Conservation (phyloP, 2,329 filamentous ascomycete genomes). For the Blastomyces silverae region DNA sequence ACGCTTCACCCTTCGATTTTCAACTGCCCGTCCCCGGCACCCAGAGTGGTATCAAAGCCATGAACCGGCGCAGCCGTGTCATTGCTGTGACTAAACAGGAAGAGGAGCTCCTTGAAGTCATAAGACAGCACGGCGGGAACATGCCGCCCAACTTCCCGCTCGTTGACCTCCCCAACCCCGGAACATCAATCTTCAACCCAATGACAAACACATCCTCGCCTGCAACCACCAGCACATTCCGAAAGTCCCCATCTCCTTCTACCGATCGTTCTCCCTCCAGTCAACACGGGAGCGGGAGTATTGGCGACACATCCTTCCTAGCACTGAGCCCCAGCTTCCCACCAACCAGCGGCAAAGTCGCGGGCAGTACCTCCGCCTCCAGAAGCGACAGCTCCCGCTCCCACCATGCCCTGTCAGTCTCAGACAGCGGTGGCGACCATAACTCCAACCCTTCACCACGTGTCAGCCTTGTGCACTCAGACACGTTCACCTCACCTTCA, state of each 20-base stretch:
- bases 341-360: neutral
- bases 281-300: neutral
- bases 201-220: neutral
- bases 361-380: neutral
- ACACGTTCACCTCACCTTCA: slow-evolving; percentile 37
- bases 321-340: slow-evolving; percentile 3
- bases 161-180: slow-evolving; percentile 16
- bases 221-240: slow-evolving; percentile 8
- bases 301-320: slow-evolving; percentile 11
- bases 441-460: slow-evolving; percentile 29
- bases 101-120: slow-evolving; percentile 46
- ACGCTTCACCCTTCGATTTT: slow-evolving; percentile 18
- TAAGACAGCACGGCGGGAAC: slow-evolving; percentile 44
- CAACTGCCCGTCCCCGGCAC: slow-evolving; percentile 14
- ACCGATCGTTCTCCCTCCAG: neutral
- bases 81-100: slow-evolving; percentile 51
- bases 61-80: slow-evolving; percentile 40
- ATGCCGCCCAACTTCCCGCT: slow-evolving; percentile 40
- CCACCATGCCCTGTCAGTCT: slow-evolving; percentile 5
- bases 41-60: slow-evolving; percentile 22
- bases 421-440: slow-evolving; percentile 29
- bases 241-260: slow-evolving; percentile 6
- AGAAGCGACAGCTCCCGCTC: slow-evolving; percentile 4
- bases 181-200: neutral
- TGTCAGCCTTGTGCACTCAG: slow-evolving; percentile 34